Base-by-base conservation (phyloP, 2,329 filamentous ascomycete species). In the Colletotrichum cuscutae region DNA sequence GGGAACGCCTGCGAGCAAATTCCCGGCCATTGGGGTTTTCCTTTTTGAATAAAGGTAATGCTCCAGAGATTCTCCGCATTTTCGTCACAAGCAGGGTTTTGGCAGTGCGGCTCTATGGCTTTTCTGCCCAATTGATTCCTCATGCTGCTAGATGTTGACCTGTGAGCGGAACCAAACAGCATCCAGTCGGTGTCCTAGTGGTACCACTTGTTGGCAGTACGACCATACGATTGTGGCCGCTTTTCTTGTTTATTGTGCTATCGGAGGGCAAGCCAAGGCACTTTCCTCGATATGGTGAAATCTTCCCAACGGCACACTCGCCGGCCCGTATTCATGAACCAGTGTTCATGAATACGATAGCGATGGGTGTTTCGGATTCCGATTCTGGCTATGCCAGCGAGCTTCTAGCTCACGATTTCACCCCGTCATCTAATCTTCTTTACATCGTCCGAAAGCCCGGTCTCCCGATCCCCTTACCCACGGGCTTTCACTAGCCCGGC, bases 151-250 rank as follows among this genome's bases (percentile, higher is more conserved):
- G 5, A 1, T 32, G 24, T 52, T 9, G 42, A 49, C 5, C 26
- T 13, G 24, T 15, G 5, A 42, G 42, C 11, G 59, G 15, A 42
- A 52, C 24, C 26, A 6, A 35, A 11, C 1, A 26, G n/a, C n/a
- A 24, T 11, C 2, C n/a, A 2, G 61, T 28, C 52, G 52, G 42
- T n/a, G 24, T 9, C 28, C 13, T 49, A 19, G 42, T 19, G 19
- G 42, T 19, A 49, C 5, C 15, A 49, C 19, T 4, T 22, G 65
- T 69, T 72, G 69, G 65, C 59, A 59, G 53, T 35, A 49, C 69
- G 63, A 72, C 65, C 59, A n/a, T n/a, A 19, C 3, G 42, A n/a
- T 49, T 49, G 3, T n/a, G 42, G 19, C 1, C 8, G 19, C 19
- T 49, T 49, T 9, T 4, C 19, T 49, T 11, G 19, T n/a, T 49